phyloP scores from a whole-genome alignment of 2,329 filamentous ascomycete genomes.

The Endocalyx cinctus region DNA sequence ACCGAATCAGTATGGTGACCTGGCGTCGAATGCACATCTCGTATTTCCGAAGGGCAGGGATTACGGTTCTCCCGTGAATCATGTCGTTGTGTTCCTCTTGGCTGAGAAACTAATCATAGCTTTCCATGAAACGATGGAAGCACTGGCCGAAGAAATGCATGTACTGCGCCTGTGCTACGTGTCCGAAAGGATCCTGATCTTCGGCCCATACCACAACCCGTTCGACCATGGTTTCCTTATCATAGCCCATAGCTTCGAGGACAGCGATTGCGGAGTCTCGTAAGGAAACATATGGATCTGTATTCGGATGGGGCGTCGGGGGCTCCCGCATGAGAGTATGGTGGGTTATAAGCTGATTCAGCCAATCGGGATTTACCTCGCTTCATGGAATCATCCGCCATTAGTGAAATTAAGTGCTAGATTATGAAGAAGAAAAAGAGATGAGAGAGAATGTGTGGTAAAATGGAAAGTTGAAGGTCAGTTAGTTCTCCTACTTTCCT shows the following conservation, averaged over 20 bases:
- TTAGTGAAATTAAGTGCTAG: too few species aligned
- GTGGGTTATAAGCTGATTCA: too few species aligned
- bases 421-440: too few species aligned
- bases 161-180: conserved; percentile 21
- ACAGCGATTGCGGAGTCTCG: conserved; percentile 11
- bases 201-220: conserved; percentile 21
- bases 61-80: conserved; percentile 14
- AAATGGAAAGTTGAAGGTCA: too few species aligned
- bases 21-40: conserved; percentile 16
- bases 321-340: too few species aligned
- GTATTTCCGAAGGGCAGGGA: conserved; percentile 15
- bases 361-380: too few species aligned
- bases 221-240: conserved; percentile 13
- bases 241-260: conserved; percentile 14
- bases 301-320: conserved; percentile 17
- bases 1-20: conserved; percentile 5
- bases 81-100: conserved; percentile 17
- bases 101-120: conserved; percentile 19
- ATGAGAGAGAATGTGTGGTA: too few species aligned
- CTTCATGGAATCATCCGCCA: too few species aligned
- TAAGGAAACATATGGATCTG: conserved; percentile 11
- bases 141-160: conserved; percentile 16
- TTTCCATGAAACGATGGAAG: conserved; percentile 19
- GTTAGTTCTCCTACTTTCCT: too few species aligned
- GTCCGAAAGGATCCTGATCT: conserved; percentile 21